Percentiles rank a stretch among this genome's conserved stretches.
These are phyloP conservation scores for Haplosporangium gracile DNA, from an alignment of 192 early-diverging fungal species.

Conservation along the genomic window DNA sequence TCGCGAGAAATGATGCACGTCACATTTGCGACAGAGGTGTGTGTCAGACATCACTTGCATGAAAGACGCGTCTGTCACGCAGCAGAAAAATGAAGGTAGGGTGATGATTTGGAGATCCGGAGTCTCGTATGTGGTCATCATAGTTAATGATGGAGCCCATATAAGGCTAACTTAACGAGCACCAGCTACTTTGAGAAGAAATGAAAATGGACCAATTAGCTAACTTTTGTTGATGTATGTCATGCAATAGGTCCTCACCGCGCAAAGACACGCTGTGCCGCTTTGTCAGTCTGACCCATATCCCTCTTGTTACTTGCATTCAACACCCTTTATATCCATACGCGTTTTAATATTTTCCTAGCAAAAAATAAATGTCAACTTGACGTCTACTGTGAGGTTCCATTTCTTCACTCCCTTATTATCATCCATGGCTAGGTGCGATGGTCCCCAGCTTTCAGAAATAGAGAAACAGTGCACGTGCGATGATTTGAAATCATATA, in stretches of 20 bases:
- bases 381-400: not conserved
- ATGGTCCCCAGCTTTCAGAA: not conserved
- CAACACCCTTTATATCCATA: no score
- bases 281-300: no score
- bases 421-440: not conserved
- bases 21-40: not conserved
- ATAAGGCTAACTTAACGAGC: not conserved
- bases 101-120: not conserved
- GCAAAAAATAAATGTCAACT: no score
- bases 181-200: no score
- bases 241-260: no score
- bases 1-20: not conserved
- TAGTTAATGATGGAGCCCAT: not conserved
- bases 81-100: not conserved
- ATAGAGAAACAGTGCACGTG: not conserved
- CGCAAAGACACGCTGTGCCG: no score
- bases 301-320: no score
- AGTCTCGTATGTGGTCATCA: not conserved
- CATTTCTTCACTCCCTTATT: not conserved
- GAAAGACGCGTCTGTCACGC: not conserved
- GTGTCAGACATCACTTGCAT: not conserved
- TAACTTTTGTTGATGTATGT: no score
- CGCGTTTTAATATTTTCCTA: no score
- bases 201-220: no score
- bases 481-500: not conserved